These are phyloP conservation scores for Martiniozyma abietophila DNA, from an alignment of 805 yeast species.

Conservation along the genomic window DNA sequence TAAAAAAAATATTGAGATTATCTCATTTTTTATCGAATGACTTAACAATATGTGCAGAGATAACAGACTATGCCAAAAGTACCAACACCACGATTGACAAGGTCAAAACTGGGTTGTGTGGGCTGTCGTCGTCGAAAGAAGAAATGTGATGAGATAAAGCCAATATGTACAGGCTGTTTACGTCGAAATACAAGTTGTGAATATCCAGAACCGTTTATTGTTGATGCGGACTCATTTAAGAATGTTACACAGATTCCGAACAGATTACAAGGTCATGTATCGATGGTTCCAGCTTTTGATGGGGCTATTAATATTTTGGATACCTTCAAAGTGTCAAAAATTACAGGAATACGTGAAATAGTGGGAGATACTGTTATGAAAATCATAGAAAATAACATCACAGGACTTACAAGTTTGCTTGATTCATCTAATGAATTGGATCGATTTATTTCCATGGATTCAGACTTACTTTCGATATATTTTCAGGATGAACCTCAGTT, in stretches of 20 bases:
- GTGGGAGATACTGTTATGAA: slow-evolving; percentile 13
- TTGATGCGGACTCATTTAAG: not conserved
- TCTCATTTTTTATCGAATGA: too few species aligned
- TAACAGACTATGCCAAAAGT: not conserved
- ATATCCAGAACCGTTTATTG: slow-evolving; percentile 11
- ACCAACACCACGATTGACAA: slow-evolving; percentile 4
- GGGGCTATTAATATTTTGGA: too few species aligned
- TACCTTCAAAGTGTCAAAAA: slow-evolving; percentile 6
- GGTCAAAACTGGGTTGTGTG: slow-evolving; percentile 23
- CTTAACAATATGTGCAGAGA: not conserved
- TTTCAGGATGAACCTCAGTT: slow-evolving; percentile 13
- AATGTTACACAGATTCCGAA: not conserved
- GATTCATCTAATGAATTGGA: slow-evolving; percentile 2
- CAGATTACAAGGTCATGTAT: too few species aligned
- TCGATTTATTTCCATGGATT: slow-evolving; percentile 8
- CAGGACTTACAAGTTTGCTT: slow-evolving; percentile 8
- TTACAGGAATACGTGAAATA: slow-evolving; percentile 8
- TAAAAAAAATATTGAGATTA: too few species aligned
- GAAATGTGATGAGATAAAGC: slow-evolving; percentile 24
- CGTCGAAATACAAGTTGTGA: slow-evolving; percentile 16
- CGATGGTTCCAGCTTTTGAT: too few species aligned
- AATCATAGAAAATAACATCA: slow-evolving; percentile 9
- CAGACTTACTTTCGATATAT: slow-evolving; percentile 8
- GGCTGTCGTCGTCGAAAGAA: slow-evolving; percentile 23
- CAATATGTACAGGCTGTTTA: slow-evolving; percentile 23